Conservation (phyloP, 805 yeast species). For the Candida boleticola region DNA sequence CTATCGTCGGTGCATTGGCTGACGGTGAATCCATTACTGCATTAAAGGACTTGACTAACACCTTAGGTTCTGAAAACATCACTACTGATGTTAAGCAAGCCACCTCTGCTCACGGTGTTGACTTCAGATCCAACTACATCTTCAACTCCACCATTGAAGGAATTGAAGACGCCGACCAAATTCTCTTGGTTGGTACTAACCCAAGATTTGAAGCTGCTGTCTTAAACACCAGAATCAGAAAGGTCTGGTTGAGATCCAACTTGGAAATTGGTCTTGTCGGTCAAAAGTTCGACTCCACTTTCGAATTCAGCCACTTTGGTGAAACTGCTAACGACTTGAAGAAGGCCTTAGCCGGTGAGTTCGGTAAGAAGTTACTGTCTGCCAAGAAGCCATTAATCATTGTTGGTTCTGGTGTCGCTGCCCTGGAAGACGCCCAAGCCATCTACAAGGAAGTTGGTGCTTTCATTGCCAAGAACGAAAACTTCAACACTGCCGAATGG, state of each 20-base stretch:
- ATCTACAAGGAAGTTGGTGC: slow-evolving; percentile 58
- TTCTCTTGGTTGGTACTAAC: slow-evolving; percentile 78
- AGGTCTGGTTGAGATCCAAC: slow-evolving; percentile 68
- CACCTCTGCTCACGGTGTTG: slow-evolving; percentile 60
- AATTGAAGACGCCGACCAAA: slow-evolving; percentile 78
- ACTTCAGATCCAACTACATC: slow-evolving; percentile 72
- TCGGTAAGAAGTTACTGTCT: slow-evolving; percentile 61
- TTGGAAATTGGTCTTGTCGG: slow-evolving; percentile 75
- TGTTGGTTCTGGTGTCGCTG: slow-evolving; percentile 77
- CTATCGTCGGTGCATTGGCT: slow-evolving; percentile 74
- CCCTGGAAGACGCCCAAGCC: slow-evolving; percentile 61
- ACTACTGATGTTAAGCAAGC: slow-evolving; percentile 67
- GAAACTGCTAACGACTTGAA: slow-evolving; percentile 53
- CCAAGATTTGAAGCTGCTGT: slow-evolving; percentile 92
- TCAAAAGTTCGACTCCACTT: slow-evolving; percentile 74
- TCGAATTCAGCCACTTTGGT: slow-evolving; percentile 64
- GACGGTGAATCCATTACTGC: slow-evolving; percentile 85
- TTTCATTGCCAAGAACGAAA: slow-evolving; percentile 53
- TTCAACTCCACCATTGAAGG: slow-evolving; percentile 81
- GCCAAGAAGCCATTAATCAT: slow-evolving; percentile 78
- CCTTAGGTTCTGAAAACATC: slow-evolving; percentile 76
- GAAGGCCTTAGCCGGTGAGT: slow-evolving; percentile 61
- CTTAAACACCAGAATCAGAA: slow-evolving; percentile 78
- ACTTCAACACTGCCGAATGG: slow-evolving; percentile 72
- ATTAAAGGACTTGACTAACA: slow-evolving; percentile 73